Conservation (phyloP, 2,329 filamentous ascomycete species). For the Paecilomyces sp. region DNA sequence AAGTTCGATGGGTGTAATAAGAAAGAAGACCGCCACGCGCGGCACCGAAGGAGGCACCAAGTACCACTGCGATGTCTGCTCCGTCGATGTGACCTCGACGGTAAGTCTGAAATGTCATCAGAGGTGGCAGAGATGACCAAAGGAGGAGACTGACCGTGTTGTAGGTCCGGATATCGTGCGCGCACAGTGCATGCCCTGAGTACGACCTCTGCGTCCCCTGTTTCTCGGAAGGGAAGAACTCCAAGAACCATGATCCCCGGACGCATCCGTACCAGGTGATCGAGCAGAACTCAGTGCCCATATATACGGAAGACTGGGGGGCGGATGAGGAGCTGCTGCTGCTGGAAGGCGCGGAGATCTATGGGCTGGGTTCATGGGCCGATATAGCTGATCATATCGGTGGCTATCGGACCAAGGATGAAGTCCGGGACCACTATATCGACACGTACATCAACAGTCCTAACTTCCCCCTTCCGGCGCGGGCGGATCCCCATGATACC, state of each 20-base stretch:
- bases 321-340: constrained; percentile 94
- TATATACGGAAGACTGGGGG: constrained; percentile 91
- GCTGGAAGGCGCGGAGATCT: constrained; percentile 90
- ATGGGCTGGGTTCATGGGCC: constrained; percentile 93
- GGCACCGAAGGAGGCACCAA: constrained; percentile 85
- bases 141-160: constrained; percentile 2
- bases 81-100: constrained; percentile 92
- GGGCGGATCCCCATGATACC: constrained; percentile 76
- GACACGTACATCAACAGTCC: constrained; percentile 77
- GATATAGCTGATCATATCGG: constrained; percentile 98
- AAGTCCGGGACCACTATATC: constrained; percentile 91
- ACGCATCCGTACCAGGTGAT: constrained; percentile 90
- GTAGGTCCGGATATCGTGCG: constrained; percentile 94
- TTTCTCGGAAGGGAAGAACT: constrained; percentile 74
- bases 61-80: constrained; percentile 96
- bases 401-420: constrained; percentile 87
- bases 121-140: neutral
- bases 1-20: constrained; percentile 76
- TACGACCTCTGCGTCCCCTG: constrained; percentile 97
- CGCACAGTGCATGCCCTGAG: constrained; percentile 73
- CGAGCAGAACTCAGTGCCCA: constrained; percentile 96
- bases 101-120: constrained; percentile 47
- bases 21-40: constrained; percentile 84
- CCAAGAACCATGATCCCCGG: constrained; percentile 76
- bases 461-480: constrained; percentile 77